Evolutionary conservation across 352 stramenopile genomes (phyloP).

Genomic region (Globisporangium okanoganense): DNA sequence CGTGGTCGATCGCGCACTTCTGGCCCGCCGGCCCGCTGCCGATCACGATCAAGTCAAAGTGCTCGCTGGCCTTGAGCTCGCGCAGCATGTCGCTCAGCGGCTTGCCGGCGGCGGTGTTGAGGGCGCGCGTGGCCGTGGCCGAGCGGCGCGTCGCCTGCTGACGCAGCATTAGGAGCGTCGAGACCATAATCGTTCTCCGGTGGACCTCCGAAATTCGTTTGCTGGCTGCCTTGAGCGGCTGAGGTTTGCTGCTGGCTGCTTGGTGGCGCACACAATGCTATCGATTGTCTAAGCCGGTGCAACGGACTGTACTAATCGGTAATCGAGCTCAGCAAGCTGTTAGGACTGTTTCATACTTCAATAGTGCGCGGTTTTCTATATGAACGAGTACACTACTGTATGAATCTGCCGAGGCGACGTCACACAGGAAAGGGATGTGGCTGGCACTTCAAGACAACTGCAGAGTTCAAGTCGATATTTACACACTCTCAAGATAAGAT

Average conservation of each 20-base stretch:
- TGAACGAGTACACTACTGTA: neutral
- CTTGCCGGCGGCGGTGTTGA: conserved; percentile 4
- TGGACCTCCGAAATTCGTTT: neutral
- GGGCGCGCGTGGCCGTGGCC: neutral
- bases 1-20: conserved; percentile 89
- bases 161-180: conserved; percentile 9
- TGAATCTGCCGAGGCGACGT: neutral
- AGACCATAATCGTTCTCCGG: neutral
- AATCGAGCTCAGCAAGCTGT: neutral
- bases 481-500: neutral
- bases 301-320: neutral
- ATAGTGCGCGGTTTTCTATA: neutral
- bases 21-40: conserved; percentile 84
- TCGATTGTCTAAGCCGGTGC: too few relatives aligned
- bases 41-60: conserved; percentile 90
- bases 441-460: neutral
- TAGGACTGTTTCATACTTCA: neutral
- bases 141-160: conserved; percentile 3
- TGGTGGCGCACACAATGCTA: neutral
- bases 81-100: conserved; percentile 64
- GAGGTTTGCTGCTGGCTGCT: neutral
- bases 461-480: neutral
- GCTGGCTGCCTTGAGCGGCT: neutral
- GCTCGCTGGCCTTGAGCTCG: conserved; percentile 79
- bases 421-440: neutral